phyloP scores from a whole-genome alignment of 768 basidiomycete genomes.

The Fomitopsis pulvina region DNA sequence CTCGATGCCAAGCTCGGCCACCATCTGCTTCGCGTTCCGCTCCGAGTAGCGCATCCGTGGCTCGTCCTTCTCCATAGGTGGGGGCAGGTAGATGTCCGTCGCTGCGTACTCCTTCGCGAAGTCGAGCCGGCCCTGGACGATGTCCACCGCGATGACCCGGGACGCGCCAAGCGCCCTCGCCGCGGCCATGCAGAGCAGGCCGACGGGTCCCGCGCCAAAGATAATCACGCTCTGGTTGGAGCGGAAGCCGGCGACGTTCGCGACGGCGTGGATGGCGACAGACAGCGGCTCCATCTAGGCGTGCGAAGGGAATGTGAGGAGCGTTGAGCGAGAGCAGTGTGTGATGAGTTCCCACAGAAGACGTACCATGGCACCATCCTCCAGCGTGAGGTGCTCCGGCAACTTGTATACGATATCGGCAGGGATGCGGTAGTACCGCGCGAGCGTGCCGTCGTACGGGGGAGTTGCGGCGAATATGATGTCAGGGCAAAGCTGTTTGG shows the following conservation, averaged over 20 bases:
- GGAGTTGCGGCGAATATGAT: slow-evolving; percentile 92
- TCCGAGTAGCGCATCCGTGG: slow-evolving; percentile 61
- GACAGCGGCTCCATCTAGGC: slow-evolving; percentile 87
- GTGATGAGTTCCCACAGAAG: background rate
- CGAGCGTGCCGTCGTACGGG: slow-evolving; percentile 86
- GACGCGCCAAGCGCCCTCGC: slow-evolving; percentile 88
- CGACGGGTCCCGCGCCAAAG: slow-evolving; percentile 87
- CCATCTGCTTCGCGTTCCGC: slow-evolving; percentile 65
- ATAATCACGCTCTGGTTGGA: slow-evolving; percentile 73
- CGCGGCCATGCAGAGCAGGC: slow-evolving; percentile 91
- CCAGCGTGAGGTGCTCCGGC: slow-evolving; percentile 77
- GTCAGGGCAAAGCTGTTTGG: slow-evolving; percentile 70
- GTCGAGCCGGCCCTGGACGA: slow-evolving; percentile 65
- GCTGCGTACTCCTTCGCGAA: slow-evolving; percentile 86
- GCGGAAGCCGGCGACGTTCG: slow-evolving; percentile 65
- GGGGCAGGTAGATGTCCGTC: slow-evolving; percentile 66
- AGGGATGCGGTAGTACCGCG: slow-evolving; percentile 81
- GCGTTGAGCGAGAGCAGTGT: background rate
- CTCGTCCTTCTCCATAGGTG: slow-evolving; percentile 56
- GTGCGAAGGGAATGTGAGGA: background rate
- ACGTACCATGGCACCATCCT: slow-evolving; percentile 89
- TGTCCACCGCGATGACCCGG: slow-evolving; percentile 81
- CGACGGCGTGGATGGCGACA: slow-evolving; percentile 86
- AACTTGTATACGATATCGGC: slow-evolving; percentile 80
- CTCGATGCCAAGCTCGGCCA: slow-evolving; percentile 53